Conservation (phyloP, 148 eudicot species). For the Spergularia marina region DNA sequence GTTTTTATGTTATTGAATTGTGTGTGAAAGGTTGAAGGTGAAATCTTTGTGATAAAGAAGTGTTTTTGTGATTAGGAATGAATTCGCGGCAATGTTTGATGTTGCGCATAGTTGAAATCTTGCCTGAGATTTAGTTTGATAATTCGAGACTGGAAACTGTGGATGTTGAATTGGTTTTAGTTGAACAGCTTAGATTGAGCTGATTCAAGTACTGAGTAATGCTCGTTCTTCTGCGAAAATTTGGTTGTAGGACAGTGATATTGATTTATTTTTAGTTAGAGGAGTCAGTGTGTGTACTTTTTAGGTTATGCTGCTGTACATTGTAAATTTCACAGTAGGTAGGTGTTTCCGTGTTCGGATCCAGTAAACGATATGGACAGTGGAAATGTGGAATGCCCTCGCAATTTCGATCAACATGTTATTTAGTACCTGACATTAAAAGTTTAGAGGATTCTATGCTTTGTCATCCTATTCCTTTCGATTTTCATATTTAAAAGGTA, state of each 20-base stretch:
- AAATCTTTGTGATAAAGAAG: neutral
- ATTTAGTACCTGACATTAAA: neutral
- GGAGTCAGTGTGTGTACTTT: neutral
- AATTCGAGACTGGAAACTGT: neutral
- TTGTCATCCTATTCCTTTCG: too few species aligned
- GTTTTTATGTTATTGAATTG: neutral
- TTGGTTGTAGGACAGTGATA: too few species aligned
- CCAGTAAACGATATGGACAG: too few species aligned
- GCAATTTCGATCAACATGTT: neutral
- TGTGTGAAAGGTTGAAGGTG: neutral
- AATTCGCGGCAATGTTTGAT: neutral
- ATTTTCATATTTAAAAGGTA: too few species aligned
- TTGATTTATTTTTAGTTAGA: neutral
- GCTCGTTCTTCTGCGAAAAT: neutral
- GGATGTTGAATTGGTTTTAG: neutral
- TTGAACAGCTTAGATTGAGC: neutral
- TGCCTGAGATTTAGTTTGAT: neutral
- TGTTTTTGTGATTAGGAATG: neutral
- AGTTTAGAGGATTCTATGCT: too few species aligned
- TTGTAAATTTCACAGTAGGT: too few species aligned
- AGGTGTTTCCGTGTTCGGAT: too few species aligned
- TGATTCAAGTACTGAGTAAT: neutral
- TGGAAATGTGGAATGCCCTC: too few species aligned
- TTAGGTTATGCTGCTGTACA: neutral
- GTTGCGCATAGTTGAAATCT: neutral